Base-by-base conservation (phyloP, 257 asterid species). In the Pogostemon cablin region DNA sequence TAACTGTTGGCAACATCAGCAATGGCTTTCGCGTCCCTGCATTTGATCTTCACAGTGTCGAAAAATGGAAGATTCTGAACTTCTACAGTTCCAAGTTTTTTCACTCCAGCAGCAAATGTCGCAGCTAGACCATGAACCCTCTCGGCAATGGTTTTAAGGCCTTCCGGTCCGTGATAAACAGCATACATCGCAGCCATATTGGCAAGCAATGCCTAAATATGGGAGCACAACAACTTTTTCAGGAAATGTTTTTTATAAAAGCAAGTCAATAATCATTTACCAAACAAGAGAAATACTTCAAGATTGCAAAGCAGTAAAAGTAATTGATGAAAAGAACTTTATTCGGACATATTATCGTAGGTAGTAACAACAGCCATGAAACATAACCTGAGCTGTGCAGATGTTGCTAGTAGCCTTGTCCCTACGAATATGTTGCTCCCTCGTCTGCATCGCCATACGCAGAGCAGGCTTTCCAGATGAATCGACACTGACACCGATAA, bases 141-240 rank as follows among this genome's bases (percentile, higher is more conserved):
- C 76, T 86, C 83, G 65, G 90, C 92, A 69, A 91, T 91, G 69
- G 91, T 76, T 83, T 89, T 91, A 65, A 91, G 96, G 75, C 97
- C 97, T 75, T 83, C 96, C 4, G 97, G 96, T 20, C 97, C 97
- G 71, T 91, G 97, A 77, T 91, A 91, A 74, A 91, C 93, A 62
- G 97, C 97, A 54, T 84, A 91, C 96, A 89, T 89, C 37, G 97
- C 93, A 73, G 96, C 95, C 97, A 91, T 91, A 87, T 89, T 89
- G 38, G 96, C 97, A 57, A 91, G 90, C 85, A 91, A 80, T 20
- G 97, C 97, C 97, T 91, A 64, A 75, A 81, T 20, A 54, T 64
- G 55, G 57, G 34, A 56, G 52, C 66, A 58, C 55, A 9, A 58
- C 50, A 60, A 62, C 32, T 15, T 7, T 15, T 47, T 49, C 35